Evolutionary conservation across 495 filamentous ascomycete genomes (phyloP).

Genomic region (Podospora conica): DNA sequence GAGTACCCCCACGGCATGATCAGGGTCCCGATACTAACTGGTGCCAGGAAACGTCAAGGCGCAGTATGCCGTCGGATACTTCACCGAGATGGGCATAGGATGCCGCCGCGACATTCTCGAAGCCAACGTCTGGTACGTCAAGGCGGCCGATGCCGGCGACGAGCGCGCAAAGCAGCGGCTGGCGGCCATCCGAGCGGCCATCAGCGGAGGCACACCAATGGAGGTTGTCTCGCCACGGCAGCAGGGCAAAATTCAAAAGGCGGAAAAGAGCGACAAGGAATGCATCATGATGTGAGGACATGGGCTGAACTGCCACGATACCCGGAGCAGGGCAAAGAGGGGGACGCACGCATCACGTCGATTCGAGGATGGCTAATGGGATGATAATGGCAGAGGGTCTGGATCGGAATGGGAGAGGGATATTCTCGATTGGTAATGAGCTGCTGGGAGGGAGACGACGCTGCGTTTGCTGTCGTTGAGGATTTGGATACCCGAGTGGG

Average conservation of each 20-base stretch:
- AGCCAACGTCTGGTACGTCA: constrained; percentile 97
- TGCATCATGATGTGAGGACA: constrained; percentile 52
- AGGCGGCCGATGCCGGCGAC: constrained; percentile 88
- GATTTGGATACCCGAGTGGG: constrained; percentile 8
- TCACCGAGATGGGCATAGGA: constrained; percentile 97
- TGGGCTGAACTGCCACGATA: neutral
- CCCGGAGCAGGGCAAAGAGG: neutral
- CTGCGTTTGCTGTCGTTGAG: neutral
- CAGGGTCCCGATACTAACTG: constrained; percentile 11
- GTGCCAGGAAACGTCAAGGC: constrained; percentile 77
- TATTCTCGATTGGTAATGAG: constrained; percentile 5
- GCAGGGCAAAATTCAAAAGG: constrained; percentile 47
- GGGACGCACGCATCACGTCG: neutral
- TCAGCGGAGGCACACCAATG: constrained; percentile 61
- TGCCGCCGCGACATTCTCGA: constrained; percentile 88
- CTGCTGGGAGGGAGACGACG: neutral
- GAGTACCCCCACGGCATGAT: constrained; percentile 28
- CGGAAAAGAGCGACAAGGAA: constrained; percentile 48
- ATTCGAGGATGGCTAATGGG: constrained; percentile 5
- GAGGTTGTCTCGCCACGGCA: constrained; percentile 40
- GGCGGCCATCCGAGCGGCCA: constrained; percentile 77
- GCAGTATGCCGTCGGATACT: constrained; percentile 92
- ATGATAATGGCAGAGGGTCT: constrained; percentile 4
- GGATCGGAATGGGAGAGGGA: constrained; percentile 2
- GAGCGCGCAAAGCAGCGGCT: constrained; percentile 80